Percentiles rank a stretch among this genome's conserved stretches.
These are phyloP conservation scores for Diaporthe sp. DNA, from an alignment of 2,329 filamentous ascomycete genomes.

Conservation along the genomic window DNA sequence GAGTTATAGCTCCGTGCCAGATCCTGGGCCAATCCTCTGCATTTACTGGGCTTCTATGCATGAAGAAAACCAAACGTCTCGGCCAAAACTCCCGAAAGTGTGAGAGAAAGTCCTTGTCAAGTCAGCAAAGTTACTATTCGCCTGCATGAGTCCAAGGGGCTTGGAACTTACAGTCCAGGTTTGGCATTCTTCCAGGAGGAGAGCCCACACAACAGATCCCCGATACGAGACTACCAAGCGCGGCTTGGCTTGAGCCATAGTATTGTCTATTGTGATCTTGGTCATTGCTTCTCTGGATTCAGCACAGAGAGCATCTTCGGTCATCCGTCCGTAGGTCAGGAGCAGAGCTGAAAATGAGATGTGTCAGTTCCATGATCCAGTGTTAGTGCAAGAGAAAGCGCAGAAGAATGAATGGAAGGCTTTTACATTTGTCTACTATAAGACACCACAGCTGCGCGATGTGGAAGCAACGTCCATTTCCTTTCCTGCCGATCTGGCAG, in stretches of 20 bases:
- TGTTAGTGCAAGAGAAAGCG: neutral
- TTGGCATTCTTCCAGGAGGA: neutral
- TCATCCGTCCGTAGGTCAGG: neutral
- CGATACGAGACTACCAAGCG: neutral
- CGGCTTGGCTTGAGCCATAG: neutral
- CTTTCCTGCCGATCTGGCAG: constrained; percentile 52
- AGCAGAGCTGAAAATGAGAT: neutral
- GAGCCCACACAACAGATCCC: neutral
- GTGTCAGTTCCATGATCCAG: neutral
- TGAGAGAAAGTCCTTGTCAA: neutral
- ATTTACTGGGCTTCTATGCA: neutral
- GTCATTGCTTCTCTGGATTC: neutral
- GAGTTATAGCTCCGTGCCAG: neutral
- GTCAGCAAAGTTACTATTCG: neutral
- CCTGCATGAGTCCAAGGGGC: neutral
- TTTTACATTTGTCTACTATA: neutral
- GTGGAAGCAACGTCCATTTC: neutral
- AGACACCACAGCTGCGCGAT: constrained; percentile 7
- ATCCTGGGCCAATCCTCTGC: constrained; percentile 12
- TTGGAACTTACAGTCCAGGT: neutral
- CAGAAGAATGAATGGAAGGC: no score
- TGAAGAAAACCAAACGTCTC: neutral
- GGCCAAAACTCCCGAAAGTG: constrained; percentile 13
- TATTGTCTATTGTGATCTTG: neutral
- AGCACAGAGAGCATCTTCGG: constrained; percentile 6